A percentile compares a stretch with the other conserved stretches of the same genome.
These are phyloP conservation scores for Raffaelea albimanens DNA, from an alignment of 2,329 filamentous ascomycete genomes.

Conservation along the genomic window DNA sequence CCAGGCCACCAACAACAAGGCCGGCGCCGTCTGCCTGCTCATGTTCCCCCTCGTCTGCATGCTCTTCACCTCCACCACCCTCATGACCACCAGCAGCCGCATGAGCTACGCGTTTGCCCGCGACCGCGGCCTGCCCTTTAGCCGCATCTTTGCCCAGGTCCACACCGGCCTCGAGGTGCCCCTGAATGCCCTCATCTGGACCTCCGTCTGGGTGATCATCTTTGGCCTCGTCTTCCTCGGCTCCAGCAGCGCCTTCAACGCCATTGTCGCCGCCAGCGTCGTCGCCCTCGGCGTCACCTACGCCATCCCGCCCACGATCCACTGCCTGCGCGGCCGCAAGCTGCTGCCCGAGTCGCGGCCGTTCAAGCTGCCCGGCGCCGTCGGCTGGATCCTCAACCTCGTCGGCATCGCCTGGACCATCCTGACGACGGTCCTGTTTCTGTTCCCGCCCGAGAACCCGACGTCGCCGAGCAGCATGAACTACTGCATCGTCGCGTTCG, in stretches of 20 bases:
- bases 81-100: conserved; percentile 55
- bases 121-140: conserved; percentile 58
- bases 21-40: conserved; percentile 54
- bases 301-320: conserved; percentile 63
- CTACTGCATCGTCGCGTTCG: conserved; percentile 39
- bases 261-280: conserved; percentile 26
- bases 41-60: conserved; percentile 58
- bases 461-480: conserved; percentile 62
- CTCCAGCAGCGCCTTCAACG: conserved; percentile 53
- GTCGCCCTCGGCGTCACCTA: conserved; percentile 61
- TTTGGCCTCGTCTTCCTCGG: conserved; percentile 47
- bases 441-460: conserved; percentile 60
- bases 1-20: conserved; percentile 51
- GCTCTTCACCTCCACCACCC: conserved; percentile 51
- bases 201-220: conserved; percentile 46
- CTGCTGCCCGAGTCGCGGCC: conserved; percentile 46
- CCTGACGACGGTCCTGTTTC: conserved; percentile 65
- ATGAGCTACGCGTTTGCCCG: conserved; percentile 54
- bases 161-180: conserved; percentile 54
- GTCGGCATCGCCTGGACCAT: conserved; percentile 55
- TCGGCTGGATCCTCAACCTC: conserved; percentile 25
- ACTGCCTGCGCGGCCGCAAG: conserved; percentile 55
- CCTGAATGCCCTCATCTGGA: conserved; percentile 53
- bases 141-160: conserved; percentile 49
- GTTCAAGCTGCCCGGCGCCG: conserved; percentile 23